Evolutionary conservation across 2,329 filamentous ascomycete species (phyloP).

Genomic region (Dothiorella sarmentorum): DNA sequence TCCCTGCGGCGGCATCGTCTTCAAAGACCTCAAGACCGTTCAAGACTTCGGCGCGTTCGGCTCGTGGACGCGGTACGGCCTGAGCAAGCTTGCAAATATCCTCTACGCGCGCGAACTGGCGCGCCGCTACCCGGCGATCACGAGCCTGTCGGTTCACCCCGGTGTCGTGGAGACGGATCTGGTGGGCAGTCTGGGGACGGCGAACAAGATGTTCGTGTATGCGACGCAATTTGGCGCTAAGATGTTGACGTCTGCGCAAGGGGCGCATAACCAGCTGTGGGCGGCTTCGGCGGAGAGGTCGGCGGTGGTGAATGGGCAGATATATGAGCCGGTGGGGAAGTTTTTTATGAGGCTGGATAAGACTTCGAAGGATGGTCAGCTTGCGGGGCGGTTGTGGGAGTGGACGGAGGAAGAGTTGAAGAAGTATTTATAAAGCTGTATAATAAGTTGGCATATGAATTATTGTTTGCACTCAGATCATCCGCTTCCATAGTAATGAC

Average conservation of each 20-base stretch:
- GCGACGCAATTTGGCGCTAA: slow-evolving; percentile 26
- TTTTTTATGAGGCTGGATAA: slow-evolving; percentile 26
- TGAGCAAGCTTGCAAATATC: slow-evolving; percentile 51
- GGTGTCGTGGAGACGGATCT: slow-evolving; percentile 48
- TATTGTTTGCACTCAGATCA: no score
- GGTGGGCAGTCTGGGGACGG: slow-evolving; percentile 17
- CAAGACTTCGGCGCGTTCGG: slow-evolving; percentile 29
- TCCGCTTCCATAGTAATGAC: no score
- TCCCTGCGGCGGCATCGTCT: slow-evolving; percentile 33
- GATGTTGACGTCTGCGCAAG: slow-evolving; percentile 29
- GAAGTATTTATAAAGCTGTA: no score
- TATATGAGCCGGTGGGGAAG: slow-evolving; percentile 38
- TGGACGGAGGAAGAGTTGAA: slow-evolving; percentile 35
- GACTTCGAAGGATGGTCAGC: slow-evolving; percentile 25
- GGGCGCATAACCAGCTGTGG: slow-evolving; percentile 45
- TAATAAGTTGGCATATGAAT: no score
- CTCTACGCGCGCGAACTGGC: slow-evolving; percentile 45
- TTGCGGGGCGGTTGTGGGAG: slow-evolving; percentile 38
- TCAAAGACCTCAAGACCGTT: slow-evolving; percentile 26
- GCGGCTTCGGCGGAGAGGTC: slow-evolving; percentile 34
- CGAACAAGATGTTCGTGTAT: slow-evolving; percentile 25
- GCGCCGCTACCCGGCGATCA: slow-evolving; percentile 44
- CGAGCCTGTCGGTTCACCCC: slow-evolving; percentile 46
- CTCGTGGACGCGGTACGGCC: slow-evolving; percentile 43
- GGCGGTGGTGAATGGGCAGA: slow-evolving; percentile 41